Evolutionary conservation across 805 yeast species (phyloP), one percentile per base, ranked within the genome.

Genomic region (Sugiyamaella lignohabitans): DNA sequence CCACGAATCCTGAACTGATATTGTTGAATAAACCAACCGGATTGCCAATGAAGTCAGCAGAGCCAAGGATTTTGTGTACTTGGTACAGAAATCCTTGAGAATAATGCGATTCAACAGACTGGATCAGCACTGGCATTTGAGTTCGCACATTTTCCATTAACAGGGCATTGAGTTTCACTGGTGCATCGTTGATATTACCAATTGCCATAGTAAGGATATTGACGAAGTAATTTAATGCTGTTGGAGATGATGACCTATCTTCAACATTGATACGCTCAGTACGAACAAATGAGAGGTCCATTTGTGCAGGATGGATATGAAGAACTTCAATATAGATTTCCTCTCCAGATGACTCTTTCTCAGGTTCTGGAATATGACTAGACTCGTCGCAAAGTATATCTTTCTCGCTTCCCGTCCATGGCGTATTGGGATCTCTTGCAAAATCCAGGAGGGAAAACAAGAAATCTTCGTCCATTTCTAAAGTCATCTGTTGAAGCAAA

Each of bases 11-110:
- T 0, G 97, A 87, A 48, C 95, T 82, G 48, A 93, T 71, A 55
- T 88, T 89, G 62, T 87, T 93, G 70, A 93, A 93, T 51, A 93
- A 69, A 1, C 98, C 98, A 23, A 94, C 98, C 0, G 99, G 99
- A 55, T 94, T 93, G 19, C 98, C 99, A 42, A 93, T 68, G 55
- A 93, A 79, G 65, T 94, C 98, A 0, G 98, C 98, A 17, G 96
- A 87, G 0, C 99, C 99, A 29, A 94, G 69, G 38, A 93, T 81
- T 63, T 87, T 88, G 66, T 93, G 95, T 29, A 93, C 70, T 65
- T 93, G 98, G 60, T 86, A 88, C 49, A 93, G 74, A 66, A 91
- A 84, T 23, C 93, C 91, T 61, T 89, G 97, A 8, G 89, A 83
- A 62, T 93, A 93, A 63, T 93, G 98, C 0, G 91, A 82, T 55